phyloP scores from a whole-genome alignment of 83 land plant species.

The Picea abies region DNA sequence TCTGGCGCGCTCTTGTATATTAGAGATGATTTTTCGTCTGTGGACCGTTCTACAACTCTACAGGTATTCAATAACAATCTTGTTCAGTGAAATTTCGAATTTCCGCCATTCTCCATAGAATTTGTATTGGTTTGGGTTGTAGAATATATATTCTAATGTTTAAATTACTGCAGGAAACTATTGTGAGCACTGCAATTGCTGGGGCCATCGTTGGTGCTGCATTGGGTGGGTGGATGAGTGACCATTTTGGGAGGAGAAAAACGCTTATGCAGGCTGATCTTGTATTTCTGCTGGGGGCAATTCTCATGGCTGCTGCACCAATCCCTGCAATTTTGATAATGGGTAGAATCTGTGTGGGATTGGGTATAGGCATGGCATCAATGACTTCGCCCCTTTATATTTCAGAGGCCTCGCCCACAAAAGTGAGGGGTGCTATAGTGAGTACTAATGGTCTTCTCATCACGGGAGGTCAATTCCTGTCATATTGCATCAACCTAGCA shows the following conservation, averaged over 20 bases:
- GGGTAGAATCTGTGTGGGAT: conserved; percentile 67
- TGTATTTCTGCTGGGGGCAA: conserved; percentile 75
- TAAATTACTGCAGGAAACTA: conserved; percentile 53
- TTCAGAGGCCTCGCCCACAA: conserved; percentile 79
- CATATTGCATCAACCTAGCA: conserved; percentile 76
- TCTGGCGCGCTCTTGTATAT: conserved; percentile 70
- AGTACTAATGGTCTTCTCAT: conserved; percentile 74
- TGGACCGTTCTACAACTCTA: conserved; percentile 30
- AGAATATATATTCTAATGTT: too few relatives aligned
- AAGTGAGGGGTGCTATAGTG: too few relatives aligned
- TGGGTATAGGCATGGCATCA: conserved; percentile 88
- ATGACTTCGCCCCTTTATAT: conserved; percentile 88
- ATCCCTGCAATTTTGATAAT: conserved; percentile 48
- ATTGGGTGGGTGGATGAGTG: conserved; percentile 74
- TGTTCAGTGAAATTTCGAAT: too few relatives aligned
- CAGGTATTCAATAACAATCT: conserved; percentile 24
- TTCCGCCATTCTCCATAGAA: too few relatives aligned
- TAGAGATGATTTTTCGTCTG: conserved; percentile 50
- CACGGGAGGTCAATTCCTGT: conserved; percentile 71
- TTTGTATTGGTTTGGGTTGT: too few relatives aligned
- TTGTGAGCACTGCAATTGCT: conserved; percentile 89
- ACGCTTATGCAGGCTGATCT: conserved; percentile 57
- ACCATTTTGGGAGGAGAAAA: conserved; percentile 58
- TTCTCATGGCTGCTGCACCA: conserved; percentile 71
- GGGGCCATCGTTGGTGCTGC: conserved; percentile 80